Conservation (phyloP, 2,329 filamentous ascomycete genomes). For the Bipolaris gigantea region DNA sequence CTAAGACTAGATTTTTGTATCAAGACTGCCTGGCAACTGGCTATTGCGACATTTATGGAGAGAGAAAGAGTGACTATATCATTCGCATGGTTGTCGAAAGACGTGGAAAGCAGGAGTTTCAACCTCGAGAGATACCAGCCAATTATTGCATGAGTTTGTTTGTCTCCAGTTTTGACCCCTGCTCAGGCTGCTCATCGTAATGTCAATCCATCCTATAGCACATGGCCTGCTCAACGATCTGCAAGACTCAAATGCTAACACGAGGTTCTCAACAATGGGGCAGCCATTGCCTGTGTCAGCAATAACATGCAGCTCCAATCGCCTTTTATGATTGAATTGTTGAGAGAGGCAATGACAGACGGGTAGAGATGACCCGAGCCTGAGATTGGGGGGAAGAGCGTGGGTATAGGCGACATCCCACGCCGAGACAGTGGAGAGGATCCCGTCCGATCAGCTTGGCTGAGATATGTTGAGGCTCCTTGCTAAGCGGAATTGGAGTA, state of each 20-base stretch:
- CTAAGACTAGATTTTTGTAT: background rate
- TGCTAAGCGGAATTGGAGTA: background rate
- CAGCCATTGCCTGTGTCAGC: background rate
- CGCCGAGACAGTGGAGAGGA: conserved; percentile 15
- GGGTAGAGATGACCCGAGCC: conserved; percentile 14
- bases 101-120: too few species aligned
- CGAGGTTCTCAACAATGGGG: conserved; percentile 4
- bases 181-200: too few species aligned
- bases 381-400: conserved; percentile 15
- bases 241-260: conserved; percentile 3
- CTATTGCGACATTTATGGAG: background rate
- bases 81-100: too few species aligned
- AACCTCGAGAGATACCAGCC: too few species aligned
- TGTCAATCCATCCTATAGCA: too few species aligned
- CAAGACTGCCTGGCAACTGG: background rate
- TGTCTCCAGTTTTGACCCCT: too few species aligned
- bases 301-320: background rate
- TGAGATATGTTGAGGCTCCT: conserved; percentile 18
- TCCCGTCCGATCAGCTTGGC: conserved; percentile 26
- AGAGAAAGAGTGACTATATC: too few species aligned
- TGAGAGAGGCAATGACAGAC: conserved; percentile 17
- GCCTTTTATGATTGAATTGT: conserved; percentile 11
- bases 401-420: conserved; percentile 31
- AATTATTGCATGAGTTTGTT: too few species aligned
- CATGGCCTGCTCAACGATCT: background rate